phyloP scores from a whole-genome alignment of 2,329 filamentous ascomycete species.

The Verticillium isaacii region DNA sequence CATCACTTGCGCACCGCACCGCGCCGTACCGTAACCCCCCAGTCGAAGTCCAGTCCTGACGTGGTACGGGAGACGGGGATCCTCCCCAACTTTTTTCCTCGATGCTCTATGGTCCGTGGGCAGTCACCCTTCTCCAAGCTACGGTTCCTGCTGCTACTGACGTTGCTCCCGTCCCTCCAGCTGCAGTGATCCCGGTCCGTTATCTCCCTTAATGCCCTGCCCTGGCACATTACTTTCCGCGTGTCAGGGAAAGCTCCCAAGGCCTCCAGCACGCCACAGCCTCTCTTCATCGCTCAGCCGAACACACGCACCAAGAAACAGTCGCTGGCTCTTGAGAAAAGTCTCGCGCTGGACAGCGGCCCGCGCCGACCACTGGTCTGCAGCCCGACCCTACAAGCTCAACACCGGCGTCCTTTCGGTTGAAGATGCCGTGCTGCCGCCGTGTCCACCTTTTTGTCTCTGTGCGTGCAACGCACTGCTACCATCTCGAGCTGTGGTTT shows the following conservation, averaged over 20 bases:
- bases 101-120: not conserved
- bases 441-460: not conserved
- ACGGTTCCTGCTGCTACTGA: not conserved
- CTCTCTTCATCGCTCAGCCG: not conserved
- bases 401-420: not conserved
- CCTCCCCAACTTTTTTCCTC: not conserved
- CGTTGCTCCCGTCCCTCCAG: slow-evolving; percentile 2
- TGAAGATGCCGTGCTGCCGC: not conserved
- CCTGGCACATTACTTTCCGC: not conserved
- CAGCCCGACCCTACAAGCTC: not conserved
- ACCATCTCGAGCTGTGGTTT: not conserved
- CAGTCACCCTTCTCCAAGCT: not conserved
- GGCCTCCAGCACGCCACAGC: not conserved
- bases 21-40: not conserved
- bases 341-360: not conserved
- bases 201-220: not conserved
- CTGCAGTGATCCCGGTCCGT: slow-evolving; percentile 2
- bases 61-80: not conserved
- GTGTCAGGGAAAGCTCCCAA: not conserved
- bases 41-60: not conserved
- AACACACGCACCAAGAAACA: not conserved
- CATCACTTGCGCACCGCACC: not conserved
- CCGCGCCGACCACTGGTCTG: not conserved
- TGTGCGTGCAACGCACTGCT: not conserved
- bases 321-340: not conserved